These are phyloP conservation scores for Penicillium sp. DNA, from an alignment of 2,329 filamentous ascomycete species.

Conservation along the genomic window DNA sequence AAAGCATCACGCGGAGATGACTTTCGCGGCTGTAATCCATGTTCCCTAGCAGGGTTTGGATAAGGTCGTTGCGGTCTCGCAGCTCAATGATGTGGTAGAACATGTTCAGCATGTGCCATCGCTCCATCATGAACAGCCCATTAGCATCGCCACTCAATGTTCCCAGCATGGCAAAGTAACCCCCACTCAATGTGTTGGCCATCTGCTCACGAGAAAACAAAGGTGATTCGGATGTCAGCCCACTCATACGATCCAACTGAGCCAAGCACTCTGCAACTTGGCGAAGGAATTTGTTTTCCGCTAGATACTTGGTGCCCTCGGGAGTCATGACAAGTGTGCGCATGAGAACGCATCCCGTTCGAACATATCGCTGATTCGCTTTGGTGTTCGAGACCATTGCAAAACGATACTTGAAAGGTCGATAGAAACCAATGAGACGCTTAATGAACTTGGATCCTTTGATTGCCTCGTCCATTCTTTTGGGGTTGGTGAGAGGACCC, in stretches of 20 bases:
- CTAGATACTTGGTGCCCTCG: conserved; percentile 81
- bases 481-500: conserved; percentile 85
- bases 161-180: conserved; percentile 92
- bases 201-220: conserved; percentile 87
- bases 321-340: conserved; percentile 80
- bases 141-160: conserved; percentile 79
- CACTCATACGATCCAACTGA: conserved; percentile 84
- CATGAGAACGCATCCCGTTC: conserved; percentile 84
- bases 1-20: conserved; percentile 87
- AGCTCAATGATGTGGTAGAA: conserved; percentile 97
- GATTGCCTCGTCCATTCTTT: conserved; percentile 89
- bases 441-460: conserved; percentile 97
- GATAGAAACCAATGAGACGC: conserved; percentile 88
- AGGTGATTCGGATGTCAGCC: conserved; percentile 69
- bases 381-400: conserved; percentile 87
- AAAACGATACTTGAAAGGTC: conserved; percentile 96
- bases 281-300: conserved; percentile 87
- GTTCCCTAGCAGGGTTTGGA: conserved; percentile 82
- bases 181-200: conserved; percentile 81
- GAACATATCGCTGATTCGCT: conserved; percentile 90
- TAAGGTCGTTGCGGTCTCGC: conserved; percentile 85
- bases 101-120: conserved; percentile 99
- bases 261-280: conserved; percentile 96
- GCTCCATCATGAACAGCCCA: conserved; percentile 85
- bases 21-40: conserved; percentile 90